Conservation (phyloP, 1,284 basidiomycete genomes). For the Malassezia nana region DNA sequence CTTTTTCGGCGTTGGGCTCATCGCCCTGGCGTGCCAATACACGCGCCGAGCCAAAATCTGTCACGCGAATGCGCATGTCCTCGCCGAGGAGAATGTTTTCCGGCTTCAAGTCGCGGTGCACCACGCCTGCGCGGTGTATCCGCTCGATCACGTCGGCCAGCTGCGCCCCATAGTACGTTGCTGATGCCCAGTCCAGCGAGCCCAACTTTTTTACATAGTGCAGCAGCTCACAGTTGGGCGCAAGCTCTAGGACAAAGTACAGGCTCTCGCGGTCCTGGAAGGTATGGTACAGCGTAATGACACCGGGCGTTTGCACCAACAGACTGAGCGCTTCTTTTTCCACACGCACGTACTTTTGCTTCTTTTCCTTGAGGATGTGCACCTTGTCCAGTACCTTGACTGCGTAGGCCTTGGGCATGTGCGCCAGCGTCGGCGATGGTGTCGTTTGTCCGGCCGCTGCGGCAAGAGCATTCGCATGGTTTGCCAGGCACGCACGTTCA, state of each 20-base stretch:
- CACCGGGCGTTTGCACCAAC: conserved; percentile 36
- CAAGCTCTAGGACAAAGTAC: conserved; percentile 46
- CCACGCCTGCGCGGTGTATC: conserved; percentile 39
- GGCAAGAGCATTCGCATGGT: conserved; percentile 1
- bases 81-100: conserved; percentile 44
- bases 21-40: background rate
- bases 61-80: conserved; percentile 34
- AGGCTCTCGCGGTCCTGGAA: conserved; percentile 45
- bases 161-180: conserved; percentile 38
- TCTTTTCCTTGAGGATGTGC: conserved; percentile 47
- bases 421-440: background rate
- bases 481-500: background rate
- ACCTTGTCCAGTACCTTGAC: conserved; percentile 47
- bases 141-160: conserved; percentile 36
- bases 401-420: conserved; percentile 27
- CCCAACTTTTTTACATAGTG: conserved; percentile 36
- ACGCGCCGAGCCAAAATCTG: conserved; percentile 43
- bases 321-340: conserved; percentile 46
- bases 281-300: conserved; percentile 44
- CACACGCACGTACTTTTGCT: conserved; percentile 46
- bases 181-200: conserved; percentile 30
- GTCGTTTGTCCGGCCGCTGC: conserved; percentile 6
- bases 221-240: conserved; percentile 43
- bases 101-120: conserved; percentile 43
- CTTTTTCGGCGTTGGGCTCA: conserved; percentile 50